Conservation (phyloP, 2,329 filamentous ascomycete genomes). For the Claviceps quebecensis region DNA sequence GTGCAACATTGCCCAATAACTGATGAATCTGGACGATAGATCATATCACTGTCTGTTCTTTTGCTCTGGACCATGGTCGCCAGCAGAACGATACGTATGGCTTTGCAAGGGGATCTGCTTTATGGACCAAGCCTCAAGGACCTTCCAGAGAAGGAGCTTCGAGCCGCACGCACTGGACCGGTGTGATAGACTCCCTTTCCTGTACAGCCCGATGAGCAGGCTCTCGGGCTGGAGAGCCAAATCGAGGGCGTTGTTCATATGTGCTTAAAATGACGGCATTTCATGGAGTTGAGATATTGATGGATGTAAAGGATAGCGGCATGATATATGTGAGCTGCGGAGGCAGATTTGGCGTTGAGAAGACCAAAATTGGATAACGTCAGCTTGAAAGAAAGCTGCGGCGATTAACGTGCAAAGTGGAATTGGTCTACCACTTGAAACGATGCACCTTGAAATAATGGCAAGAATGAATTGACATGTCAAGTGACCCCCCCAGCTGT, state of each 20-base stretch:
- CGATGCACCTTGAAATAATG: neutral
- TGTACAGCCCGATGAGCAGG: neutral
- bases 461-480: neutral
- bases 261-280: neutral
- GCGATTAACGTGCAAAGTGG: neutral
- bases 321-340: neutral
- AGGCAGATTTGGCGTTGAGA: neutral
- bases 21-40: slow-evolving; percentile 12
- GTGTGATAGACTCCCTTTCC: slow-evolving; percentile 9
- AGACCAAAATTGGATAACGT: neutral
- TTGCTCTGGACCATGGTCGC: slow-evolving; percentile 29
- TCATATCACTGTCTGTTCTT: slow-evolving; percentile 27
- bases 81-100: slow-evolving; percentile 23
- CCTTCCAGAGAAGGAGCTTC: slow-evolving; percentile 19
- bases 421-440: no score
- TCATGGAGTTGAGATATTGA: neutral
- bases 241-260: neutral
- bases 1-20: neutral
- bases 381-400: neutral
- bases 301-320: neutral
- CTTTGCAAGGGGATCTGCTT: slow-evolving; percentile 28
- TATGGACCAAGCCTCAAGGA: slow-evolving; percentile 29
- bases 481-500: neutral
- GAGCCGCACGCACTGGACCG: slow-evolving; percentile 13
- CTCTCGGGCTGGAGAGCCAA: neutral